Evolutionary conservation across 352 stramenopile species (phyloP).

Genomic region (Phytophthora constricta): DNA sequence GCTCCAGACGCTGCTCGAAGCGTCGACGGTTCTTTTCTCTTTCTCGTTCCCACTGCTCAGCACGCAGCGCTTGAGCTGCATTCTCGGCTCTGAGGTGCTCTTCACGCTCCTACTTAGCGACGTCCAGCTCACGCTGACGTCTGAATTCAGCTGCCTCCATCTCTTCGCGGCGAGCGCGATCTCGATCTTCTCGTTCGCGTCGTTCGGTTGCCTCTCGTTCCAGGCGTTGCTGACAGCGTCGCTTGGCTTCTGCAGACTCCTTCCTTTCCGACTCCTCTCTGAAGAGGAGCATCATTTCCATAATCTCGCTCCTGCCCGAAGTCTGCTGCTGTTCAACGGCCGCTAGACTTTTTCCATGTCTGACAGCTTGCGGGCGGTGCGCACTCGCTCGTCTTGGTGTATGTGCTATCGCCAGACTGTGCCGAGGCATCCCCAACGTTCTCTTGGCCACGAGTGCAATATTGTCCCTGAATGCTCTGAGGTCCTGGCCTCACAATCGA

Average conservation of each 20-base stretch:
- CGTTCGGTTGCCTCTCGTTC: not conserved
- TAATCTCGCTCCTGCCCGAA: not conserved
- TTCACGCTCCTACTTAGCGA: too few species aligned
- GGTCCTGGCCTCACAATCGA: not conserved
- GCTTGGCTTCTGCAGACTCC: not conserved
- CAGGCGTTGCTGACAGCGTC: not conserved
- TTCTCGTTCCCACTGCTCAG: not conserved
- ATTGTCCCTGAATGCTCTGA: not conserved
- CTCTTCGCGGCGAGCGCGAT: not conserved
- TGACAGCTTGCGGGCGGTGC: not conserved
- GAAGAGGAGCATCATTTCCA: slow-evolving; percentile 5
- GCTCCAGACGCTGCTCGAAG: not conserved
- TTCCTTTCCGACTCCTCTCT: slow-evolving; percentile 9
- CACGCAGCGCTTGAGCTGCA: not conserved
- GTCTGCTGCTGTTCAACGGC: not conserved
- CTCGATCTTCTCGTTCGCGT: not conserved
- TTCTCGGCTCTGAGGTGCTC: not conserved
- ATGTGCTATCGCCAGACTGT: not conserved
- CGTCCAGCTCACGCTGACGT: not conserved
- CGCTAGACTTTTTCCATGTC: not conserved
- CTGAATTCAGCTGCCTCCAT: not conserved
- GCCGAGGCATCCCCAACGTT: not conserved
- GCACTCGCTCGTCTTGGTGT: not conserved
- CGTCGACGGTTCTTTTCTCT: slow-evolving; percentile 2
- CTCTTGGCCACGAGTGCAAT: not conserved